Conservation (phyloP, 2,329 filamentous ascomycete genomes). For the Celoporthe dispersa region DNA sequence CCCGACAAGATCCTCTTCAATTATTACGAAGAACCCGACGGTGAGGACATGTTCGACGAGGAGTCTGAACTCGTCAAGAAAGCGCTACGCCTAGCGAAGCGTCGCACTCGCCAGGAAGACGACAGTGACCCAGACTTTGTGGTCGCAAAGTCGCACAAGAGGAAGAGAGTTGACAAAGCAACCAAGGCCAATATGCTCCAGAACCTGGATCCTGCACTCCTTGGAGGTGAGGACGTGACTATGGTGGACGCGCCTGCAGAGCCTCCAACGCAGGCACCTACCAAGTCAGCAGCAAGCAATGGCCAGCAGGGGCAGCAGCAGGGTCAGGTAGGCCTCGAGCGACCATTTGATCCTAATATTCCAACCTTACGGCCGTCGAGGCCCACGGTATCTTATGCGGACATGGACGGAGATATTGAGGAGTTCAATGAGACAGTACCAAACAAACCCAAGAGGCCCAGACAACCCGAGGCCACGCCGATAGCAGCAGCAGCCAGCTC, state of each 20-base stretch:
- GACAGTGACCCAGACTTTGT: slow-evolving; percentile 60
- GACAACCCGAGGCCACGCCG: slow-evolving; percentile 17
- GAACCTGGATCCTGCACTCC: slow-evolving; percentile 60
- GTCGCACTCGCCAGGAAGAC: slow-evolving; percentile 56
- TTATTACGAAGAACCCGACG: slow-evolving; percentile 58
- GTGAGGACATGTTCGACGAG: slow-evolving; percentile 42
- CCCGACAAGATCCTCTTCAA: slow-evolving; percentile 64
- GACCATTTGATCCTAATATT: slow-evolving; percentile 49
- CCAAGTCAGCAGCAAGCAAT: slow-evolving; percentile 15
- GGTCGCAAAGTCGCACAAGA: slow-evolving; percentile 48
- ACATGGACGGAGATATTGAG: slow-evolving; percentile 47
- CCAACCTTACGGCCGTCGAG: slow-evolving; percentile 57
- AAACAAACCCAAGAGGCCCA: slow-evolving; percentile 24
- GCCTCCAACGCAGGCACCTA: slow-evolving; percentile 15
- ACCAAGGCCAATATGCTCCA: slow-evolving; percentile 41
- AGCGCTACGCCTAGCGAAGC: slow-evolving; percentile 56
- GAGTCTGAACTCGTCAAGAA: slow-evolving; percentile 61
- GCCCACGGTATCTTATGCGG: slow-evolving; percentile 55
- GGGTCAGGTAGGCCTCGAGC: slow-evolving; percentile 29
- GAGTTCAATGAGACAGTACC: slow-evolving; percentile 48
- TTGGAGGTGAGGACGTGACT: slow-evolving; percentile 30
- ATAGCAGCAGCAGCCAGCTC: slow-evolving; percentile 26
- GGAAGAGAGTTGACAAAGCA: slow-evolving; percentile 43
- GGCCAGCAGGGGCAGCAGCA: slow-evolving; percentile 16
- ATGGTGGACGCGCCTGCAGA: slow-evolving; percentile 32